phyloP scores from a whole-genome alignment of 1,284 basidiomycete genomes.

The Boletus nobilissimus region DNA sequence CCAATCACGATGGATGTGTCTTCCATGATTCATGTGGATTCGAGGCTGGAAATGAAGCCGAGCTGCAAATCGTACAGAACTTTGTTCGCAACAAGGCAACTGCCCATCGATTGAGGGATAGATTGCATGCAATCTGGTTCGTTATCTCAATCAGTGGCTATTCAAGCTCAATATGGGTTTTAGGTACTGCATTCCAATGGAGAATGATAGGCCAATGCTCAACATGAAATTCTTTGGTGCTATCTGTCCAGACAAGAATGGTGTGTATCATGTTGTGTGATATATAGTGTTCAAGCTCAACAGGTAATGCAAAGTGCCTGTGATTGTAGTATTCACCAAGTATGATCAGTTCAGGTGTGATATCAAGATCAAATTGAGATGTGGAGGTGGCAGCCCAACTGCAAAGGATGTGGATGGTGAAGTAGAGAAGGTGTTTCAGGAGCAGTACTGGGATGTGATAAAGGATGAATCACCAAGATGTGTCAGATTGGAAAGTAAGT shows the following conservation, averaged over 20 bases:
- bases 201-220: not conserved
- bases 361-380: not conserved
- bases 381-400: not conserved
- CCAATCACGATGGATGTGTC: conserved; percentile 1
- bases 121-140: no score
- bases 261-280: not conserved
- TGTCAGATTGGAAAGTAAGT: not conserved
- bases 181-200: conserved; percentile 17
- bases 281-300: not conserved
- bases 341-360: conserved; percentile 17
- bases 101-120: no score
- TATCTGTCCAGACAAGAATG: no score
- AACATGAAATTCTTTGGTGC: no score
- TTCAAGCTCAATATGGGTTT: not conserved
- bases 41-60: not conserved
- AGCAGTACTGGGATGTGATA: not conserved
- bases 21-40: conserved; percentile 15
- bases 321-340: no score
- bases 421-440: not conserved
- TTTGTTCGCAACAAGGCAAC: no score
- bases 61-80: no score
- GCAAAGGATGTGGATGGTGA: not conserved
- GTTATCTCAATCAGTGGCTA: no score
- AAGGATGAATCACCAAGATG: not conserved
- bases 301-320: no score